Conservation (phyloP, 2,329 filamentous ascomycete species). For the Phialocephala subalpina region DNA sequence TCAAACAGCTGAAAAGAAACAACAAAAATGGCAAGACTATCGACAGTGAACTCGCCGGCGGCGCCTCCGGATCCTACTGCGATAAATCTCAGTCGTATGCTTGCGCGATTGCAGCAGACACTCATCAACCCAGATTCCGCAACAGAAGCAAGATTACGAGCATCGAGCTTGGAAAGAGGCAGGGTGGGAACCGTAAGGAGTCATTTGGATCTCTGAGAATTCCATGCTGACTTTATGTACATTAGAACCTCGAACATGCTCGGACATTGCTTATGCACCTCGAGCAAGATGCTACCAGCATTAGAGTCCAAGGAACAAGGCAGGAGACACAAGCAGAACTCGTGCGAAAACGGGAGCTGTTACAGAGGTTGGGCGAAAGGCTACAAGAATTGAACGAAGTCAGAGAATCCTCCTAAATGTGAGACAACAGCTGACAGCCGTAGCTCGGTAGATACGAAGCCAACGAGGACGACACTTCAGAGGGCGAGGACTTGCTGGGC, state of each 20-base stretch:
- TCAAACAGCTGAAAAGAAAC: not conserved
- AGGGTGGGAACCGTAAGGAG: slow-evolving; percentile 59
- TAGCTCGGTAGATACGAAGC: slow-evolving; percentile 36
- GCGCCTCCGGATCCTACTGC: slow-evolving; percentile 32
- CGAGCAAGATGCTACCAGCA: slow-evolving; percentile 71
- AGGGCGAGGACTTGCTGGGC: slow-evolving; percentile 65
- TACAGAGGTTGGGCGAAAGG: slow-evolving; percentile 71
- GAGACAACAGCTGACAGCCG: slow-evolving; percentile 8
- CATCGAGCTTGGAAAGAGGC: slow-evolving; percentile 72
- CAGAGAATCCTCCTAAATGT: slow-evolving; percentile 7
- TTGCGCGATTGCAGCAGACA: slow-evolving; percentile 70
- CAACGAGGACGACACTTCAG: slow-evolving; percentile 47
- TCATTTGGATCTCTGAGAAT: not conserved
- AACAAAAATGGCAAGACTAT: slow-evolving; percentile 39
- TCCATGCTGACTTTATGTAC: not conserved
- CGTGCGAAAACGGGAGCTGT: slow-evolving; percentile 67
- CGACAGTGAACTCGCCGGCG: slow-evolving; percentile 27
- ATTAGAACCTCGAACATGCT: slow-evolving; percentile 76
- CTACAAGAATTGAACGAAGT: slow-evolving; percentile 74
- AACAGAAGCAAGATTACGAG: slow-evolving; percentile 62
- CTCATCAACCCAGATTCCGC: slow-evolving; percentile 69
- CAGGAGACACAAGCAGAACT: slow-evolving; percentile 70
- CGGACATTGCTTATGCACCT: slow-evolving; percentile 72
- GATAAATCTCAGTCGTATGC: slow-evolving; percentile 66
- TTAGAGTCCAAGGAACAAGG: slow-evolving; percentile 65